Conservation (phyloP, 2,329 filamentous ascomycete genomes). For the Metarhizium rileyi region DNA sequence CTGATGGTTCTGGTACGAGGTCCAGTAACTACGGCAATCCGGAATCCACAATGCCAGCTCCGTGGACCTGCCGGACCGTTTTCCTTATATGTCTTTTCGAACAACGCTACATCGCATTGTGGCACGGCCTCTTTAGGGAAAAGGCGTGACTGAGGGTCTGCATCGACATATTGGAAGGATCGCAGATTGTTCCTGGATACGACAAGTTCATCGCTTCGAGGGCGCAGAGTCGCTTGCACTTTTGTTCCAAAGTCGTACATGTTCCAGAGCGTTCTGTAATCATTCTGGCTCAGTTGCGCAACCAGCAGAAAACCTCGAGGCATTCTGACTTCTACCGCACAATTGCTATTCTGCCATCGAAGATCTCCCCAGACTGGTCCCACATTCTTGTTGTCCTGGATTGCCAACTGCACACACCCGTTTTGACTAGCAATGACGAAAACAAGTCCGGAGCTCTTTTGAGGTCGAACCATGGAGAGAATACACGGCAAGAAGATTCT, state of each 20-base stretch:
- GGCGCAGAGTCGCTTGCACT: slow-evolving; percentile 61
- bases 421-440: slow-evolving; percentile 73
- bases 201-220: slow-evolving; percentile 58
- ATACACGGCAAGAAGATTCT: slow-evolving; percentile 63
- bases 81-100: slow-evolving; percentile 60
- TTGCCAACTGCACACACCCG: slow-evolving; percentile 62
- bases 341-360: slow-evolving; percentile 62
- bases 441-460: slow-evolving; percentile 58
- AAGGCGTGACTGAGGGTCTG: slow-evolving; percentile 53
- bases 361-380: slow-evolving; percentile 76
- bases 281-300: slow-evolving; percentile 62
- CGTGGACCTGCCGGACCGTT: slow-evolving; percentile 64
- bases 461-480: slow-evolving; percentile 63
- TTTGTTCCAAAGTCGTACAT: slow-evolving; percentile 79
- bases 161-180: slow-evolving; percentile 74
- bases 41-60: slow-evolving; percentile 67
- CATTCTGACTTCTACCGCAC: slow-evolving; percentile 57
- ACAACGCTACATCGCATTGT: slow-evolving; percentile 64
- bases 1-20: slow-evolving; percentile 69
- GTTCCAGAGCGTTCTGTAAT: slow-evolving; percentile 70
- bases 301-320: slow-evolving; percentile 67
- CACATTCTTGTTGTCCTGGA: slow-evolving; percentile 57
- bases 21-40: slow-evolving; percentile 68
- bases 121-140: slow-evolving; percentile 69
- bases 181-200: slow-evolving; percentile 61